These are phyloP conservation scores for Acrodontium crateriforme DNA, from an alignment of 2,329 filamentous ascomycete species.

Conservation along the genomic window DNA sequence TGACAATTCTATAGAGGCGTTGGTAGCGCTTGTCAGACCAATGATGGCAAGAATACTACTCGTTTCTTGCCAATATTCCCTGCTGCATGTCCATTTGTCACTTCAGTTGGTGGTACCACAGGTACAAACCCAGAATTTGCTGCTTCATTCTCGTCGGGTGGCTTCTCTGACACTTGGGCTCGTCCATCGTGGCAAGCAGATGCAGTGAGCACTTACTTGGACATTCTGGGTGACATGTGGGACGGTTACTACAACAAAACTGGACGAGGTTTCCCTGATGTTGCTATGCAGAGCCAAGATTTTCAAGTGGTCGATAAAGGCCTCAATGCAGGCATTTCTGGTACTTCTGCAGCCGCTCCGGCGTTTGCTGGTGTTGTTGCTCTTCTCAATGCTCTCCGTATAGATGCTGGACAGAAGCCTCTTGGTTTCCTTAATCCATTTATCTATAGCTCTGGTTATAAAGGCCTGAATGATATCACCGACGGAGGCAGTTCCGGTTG, in stretches of 20 bases:
- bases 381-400: conserved; percentile 46
- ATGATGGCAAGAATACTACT: conserved; percentile 25
- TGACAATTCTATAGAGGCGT: no score
- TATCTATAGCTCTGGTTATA: conserved; percentile 38
- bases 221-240: conserved; percentile 25
- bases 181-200: conserved; percentile 30
- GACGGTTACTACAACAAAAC: conserved; percentile 29
- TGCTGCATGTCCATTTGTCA: conserved; percentile 33
- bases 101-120: conserved; percentile 30
- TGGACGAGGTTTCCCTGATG: conserved; percentile 33
- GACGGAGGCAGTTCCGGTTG: conserved; percentile 26
- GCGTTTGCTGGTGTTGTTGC: conserved; percentile 44
- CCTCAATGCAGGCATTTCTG: conserved; percentile 25
- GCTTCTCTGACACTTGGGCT: conserved; percentile 30
- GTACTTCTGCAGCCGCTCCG: conserved; percentile 42
- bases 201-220: conserved; percentile 27
- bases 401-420: conserved; percentile 34
- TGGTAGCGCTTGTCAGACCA: conserved; percentile 33
- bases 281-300: conserved; percentile 37
- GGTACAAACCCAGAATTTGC: conserved; percentile 25
- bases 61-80: conserved; percentile 34
- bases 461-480: conserved; percentile 36
- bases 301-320: conserved; percentile 33
- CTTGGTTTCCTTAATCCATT: conserved; percentile 49
- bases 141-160: conserved; percentile 29